phyloP scores from a whole-genome alignment of 306 rosid genomes.

The Lagenaria siceraria region DNA sequence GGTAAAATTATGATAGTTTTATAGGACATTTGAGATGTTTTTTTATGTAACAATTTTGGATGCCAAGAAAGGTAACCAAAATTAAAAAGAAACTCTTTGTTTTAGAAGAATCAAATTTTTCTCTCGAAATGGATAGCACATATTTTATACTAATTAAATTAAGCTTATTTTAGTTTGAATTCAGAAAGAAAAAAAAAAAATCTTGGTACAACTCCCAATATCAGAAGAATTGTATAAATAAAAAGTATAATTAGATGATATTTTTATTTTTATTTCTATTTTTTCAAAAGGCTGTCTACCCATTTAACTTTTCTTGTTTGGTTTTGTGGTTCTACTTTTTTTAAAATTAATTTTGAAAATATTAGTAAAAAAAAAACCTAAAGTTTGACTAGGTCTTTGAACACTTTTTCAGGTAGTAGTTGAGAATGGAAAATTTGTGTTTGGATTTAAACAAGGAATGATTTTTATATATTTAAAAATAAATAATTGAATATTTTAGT shows the following conservation, averaged over 20 bases:
- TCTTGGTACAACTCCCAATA: too few relatives aligned
- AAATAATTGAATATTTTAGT: neutral
- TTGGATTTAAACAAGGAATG: neutral
- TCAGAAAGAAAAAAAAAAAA: too few relatives aligned
- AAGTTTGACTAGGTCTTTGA: neutral
- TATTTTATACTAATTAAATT: too few relatives aligned
- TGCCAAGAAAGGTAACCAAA: too few relatives aligned
- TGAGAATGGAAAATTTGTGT: neutral
- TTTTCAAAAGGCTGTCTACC: neutral
- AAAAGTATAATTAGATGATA: neutral
- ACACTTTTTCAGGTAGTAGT: neutral
- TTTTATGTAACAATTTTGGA: neutral
- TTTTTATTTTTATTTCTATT: neutral
- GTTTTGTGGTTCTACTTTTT: neutral
- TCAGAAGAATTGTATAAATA: too few relatives aligned
- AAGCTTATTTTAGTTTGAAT: too few relatives aligned
- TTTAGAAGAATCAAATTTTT: too few relatives aligned
- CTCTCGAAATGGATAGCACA: too few relatives aligned
- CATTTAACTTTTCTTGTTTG: neutral
- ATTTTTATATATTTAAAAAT: neutral
- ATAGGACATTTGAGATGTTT: neutral
- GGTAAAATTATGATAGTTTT: neutral
- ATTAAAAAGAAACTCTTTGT: too few relatives aligned
- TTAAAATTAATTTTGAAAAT: neutral
- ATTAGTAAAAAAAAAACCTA: neutral